A percentile compares a stretch with the other conserved stretches of the same genome.
Evolutionary conservation across 441 rosid species (phyloP).

Genomic region (Erodium chrysanthum): DNA sequence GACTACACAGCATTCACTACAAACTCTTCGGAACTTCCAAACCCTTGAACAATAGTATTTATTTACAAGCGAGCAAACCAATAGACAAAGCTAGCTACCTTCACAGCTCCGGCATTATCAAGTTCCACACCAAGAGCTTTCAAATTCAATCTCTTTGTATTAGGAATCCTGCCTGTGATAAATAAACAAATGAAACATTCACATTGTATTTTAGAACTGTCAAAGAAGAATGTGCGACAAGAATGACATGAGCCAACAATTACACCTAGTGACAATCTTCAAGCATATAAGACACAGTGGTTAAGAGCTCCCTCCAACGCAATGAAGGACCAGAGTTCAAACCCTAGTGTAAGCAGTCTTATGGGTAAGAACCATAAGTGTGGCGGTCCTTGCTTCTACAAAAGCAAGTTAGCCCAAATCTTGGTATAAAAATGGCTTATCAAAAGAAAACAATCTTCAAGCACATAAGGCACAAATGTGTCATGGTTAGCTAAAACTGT

Average conservation of each 20-base stretch:
- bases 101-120: constrained; percentile 67
- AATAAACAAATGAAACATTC: constrained; percentile 2
- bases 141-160: constrained; percentile 77
- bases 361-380: background rate
- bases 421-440: too few relatives aligned
- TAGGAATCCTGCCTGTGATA: constrained; percentile 60
- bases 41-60: background rate
- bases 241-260: too few relatives aligned
- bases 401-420: background rate
- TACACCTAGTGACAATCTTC: too few relatives aligned
- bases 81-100: constrained; percentile 39
- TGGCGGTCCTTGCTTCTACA: background rate
- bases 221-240: background rate
- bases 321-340: too few relatives aligned
- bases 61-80: background rate
- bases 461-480: too few relatives aligned
- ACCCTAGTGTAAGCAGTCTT: background rate
- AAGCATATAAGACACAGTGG: too few relatives aligned
- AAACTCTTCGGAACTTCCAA: background rate
- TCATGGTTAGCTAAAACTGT: too few relatives aligned
- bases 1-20: background rate
- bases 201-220: background rate
- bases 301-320: too few relatives aligned
- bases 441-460: too few relatives aligned
- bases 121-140: constrained; percentile 79